Evolutionary conservation across 2,329 filamentous ascomycete species (phyloP).

Genomic region (Keithomyces neogunnii): DNA sequence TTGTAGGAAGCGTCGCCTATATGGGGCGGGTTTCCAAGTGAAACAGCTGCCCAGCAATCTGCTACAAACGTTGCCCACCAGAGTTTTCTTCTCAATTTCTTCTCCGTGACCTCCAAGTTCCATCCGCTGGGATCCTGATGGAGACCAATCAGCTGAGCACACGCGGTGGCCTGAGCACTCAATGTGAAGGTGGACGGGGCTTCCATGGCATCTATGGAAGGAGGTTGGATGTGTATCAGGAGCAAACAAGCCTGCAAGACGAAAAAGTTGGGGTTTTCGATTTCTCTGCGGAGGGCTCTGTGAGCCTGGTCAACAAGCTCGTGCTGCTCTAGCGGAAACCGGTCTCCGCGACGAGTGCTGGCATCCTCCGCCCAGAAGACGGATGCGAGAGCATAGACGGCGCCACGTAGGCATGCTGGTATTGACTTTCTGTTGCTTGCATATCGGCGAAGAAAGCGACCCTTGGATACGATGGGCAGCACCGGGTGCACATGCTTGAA

Average conservation of each 20-base stretch:
- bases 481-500: constrained; percentile 37
- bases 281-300: constrained; percentile 32
- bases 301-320: constrained; percentile 33
- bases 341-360: constrained; percentile 5
- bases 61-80: constrained; percentile 36
- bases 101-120: constrained; percentile 34
- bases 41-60: constrained; percentile 37
- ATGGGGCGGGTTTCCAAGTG: constrained; percentile 38
- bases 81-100: constrained; percentile 32
- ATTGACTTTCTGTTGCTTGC: constrained; percentile 26
- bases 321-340: constrained; percentile 28
- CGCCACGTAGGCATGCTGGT: constrained; percentile 35
- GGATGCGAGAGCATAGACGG: constrained; percentile 34
- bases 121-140: constrained; percentile 34
- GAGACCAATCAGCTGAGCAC: constrained; percentile 36
- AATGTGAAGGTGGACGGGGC: constrained; percentile 36
- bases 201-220: constrained; percentile 36
- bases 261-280: constrained; percentile 37
- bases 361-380: constrained; percentile 7
- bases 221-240: constrained; percentile 35
- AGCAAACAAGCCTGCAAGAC: constrained; percentile 38
- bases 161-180: constrained; percentile 32
- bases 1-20: constrained; percentile 31
- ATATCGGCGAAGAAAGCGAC: constrained; percentile 32
- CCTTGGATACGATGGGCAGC: constrained; percentile 35